These are phyloP conservation scores for Boletus reticuloceps DNA, from an alignment of 768 basidiomycete genomes.

Conservation along the genomic window DNA sequence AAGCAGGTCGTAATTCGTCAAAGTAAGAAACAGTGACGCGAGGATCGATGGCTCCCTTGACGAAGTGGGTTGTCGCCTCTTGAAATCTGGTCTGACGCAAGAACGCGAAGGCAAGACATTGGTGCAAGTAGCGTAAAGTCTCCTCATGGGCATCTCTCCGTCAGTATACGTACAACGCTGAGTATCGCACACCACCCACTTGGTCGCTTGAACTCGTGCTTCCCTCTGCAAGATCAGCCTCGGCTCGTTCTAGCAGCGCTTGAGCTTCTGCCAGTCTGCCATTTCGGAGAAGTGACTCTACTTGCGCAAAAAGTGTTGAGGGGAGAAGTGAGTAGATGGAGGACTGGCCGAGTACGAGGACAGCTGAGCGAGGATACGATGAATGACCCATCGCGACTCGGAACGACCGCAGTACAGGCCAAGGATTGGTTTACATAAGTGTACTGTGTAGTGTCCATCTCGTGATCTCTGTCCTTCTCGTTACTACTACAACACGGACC, in stretches of 20 bases:
- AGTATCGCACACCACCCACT: slow-evolving; percentile 4
- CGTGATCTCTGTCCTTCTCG: no score
- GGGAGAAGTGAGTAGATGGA: slow-evolving; percentile 66
- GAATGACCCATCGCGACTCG: slow-evolving; percentile 20
- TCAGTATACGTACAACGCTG: neutral
- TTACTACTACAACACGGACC: no score
- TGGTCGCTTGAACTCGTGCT: slow-evolving; percentile 5
- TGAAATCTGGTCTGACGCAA: slow-evolving; percentile 79
- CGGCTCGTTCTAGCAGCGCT: slow-evolving; percentile 55
- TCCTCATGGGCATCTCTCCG: slow-evolving; percentile 42
- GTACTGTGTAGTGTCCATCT: no score
- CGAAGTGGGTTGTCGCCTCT: slow-evolving; percentile 75
- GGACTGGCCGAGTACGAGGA: slow-evolving; percentile 61
- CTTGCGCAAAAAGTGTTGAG: slow-evolving; percentile 69
- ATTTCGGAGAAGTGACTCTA: slow-evolving; percentile 62
- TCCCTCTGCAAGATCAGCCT: slow-evolving; percentile 32
- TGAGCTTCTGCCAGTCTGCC: slow-evolving; percentile 66
- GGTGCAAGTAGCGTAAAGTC: slow-evolving; percentile 75
- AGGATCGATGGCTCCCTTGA: slow-evolving; percentile 81
- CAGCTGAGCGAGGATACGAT: slow-evolving; percentile 62
- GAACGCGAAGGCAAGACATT: slow-evolving; percentile 78
- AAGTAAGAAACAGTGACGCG: slow-evolving; percentile 79
- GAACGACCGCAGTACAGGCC: neutral
- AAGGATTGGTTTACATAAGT: slow-evolving; percentile 14
- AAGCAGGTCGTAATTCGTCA: slow-evolving; percentile 65